phyloP scores from a whole-genome alignment of 352 stramenopile genomes.

The Pythium rhizo-oryzae region DNA sequence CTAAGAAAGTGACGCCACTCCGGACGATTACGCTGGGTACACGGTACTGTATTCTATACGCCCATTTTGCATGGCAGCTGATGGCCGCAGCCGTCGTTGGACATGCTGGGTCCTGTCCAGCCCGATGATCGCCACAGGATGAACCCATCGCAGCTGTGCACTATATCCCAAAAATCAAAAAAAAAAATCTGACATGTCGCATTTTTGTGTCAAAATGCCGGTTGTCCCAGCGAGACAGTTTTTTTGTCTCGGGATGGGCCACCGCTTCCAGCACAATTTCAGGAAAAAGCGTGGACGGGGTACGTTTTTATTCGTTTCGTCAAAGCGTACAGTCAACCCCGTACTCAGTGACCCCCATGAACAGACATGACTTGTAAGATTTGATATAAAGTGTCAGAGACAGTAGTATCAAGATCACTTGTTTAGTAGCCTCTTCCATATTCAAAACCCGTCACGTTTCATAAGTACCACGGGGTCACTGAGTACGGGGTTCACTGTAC shows the following conservation, averaged over 20 bases:
- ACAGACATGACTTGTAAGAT: no score
- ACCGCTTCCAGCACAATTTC: not conserved
- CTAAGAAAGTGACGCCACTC: not conserved
- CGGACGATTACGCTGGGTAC: not conserved
- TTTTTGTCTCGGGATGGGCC: not conserved
- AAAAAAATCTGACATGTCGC: slow-evolving; percentile 6
- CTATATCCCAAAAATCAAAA: not conserved
- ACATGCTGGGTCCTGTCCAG: not conserved
- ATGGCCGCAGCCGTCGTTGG: not conserved
- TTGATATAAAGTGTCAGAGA: no score
- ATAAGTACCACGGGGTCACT: no score
- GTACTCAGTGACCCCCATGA: no score
- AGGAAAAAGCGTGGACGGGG: slow-evolving; percentile 3
- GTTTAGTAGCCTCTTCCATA: no score
- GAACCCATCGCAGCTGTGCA: slow-evolving; percentile 7
- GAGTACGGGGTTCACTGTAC: no score
- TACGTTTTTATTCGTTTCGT: not conserved
- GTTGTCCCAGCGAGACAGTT: not conserved
- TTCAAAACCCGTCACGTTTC: no score
- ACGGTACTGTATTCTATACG: not conserved
- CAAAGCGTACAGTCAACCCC: slow-evolving; percentile 8
- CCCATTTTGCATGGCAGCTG: not conserved
- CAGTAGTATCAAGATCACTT: no score
- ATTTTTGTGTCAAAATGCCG: not conserved
- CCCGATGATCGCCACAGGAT: not conserved